Evolutionary conservation across 495 filamentous ascomycete genomes (phyloP), one percentile per base, ranked within the genome.

Genomic region (Penicillium cataractarum): DNA sequence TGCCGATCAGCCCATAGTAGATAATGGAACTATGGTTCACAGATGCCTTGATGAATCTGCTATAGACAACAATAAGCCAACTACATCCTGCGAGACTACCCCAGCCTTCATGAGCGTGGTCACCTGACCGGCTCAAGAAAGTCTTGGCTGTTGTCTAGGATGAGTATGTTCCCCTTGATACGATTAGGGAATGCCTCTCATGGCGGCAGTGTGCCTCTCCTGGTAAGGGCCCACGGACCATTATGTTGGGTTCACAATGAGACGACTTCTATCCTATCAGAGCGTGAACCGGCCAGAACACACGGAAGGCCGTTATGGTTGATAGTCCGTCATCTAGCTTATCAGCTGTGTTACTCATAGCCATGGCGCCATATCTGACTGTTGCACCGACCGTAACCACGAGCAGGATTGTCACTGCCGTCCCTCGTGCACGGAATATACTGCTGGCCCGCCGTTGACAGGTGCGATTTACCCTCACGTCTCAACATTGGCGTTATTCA

Each of bases 171-270:
- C 22, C 46, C 46, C 46, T 49, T 49, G 46, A 49, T 17, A 3
- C 46, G 22, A 27, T 17, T 27, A 24, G 10, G 46, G 22, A 49
- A 49, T 49, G 46, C 22, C 22, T 27, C 22, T 17, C 22, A 12
- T 49, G 46, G 46, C 26, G 9, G 46, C 10, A 7, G 40, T 27
- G 22, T 27, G 3, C 22, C 10, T 19, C 24, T 49, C 24, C 46
- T 27, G 46, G 27, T 2, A n/a, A 49, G n/a, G 46, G 46, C 46
- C 46, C 22, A n/a, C 26, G 46, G 46, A 49, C 46, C 46, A 49
- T 27, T 13, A 24, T 27, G 12, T 15, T 49, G 46, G 24, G 24
- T 49, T 49, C 12, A 5, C 22, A 2, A 27, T 8, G 22, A 10
- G 22, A 5, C 24, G 4, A 5, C 9, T 12, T 17, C 5, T 15